These are phyloP conservation scores for Boletus fagicola DNA, from an alignment of 768 basidiomycete genomes.

Conservation along the genomic window DNA sequence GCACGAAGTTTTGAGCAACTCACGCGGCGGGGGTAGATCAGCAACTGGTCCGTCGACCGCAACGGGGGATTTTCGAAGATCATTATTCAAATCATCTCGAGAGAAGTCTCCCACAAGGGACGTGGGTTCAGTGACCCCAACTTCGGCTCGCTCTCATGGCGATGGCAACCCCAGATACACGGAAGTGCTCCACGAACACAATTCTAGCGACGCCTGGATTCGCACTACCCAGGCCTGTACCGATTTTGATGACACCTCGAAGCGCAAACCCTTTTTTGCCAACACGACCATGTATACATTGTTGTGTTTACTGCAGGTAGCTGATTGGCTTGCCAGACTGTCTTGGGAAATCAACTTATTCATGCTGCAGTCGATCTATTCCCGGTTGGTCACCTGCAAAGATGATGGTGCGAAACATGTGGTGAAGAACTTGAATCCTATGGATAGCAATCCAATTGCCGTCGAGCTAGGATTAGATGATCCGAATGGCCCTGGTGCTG, in stretches of 20 bases:
- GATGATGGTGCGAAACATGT: conserved; percentile 72
- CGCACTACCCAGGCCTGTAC: conserved; percentile 33
- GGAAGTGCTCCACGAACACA: neutral
- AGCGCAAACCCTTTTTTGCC: conserved; percentile 71
- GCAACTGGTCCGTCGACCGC: conserved; percentile 48
- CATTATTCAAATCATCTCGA: conserved; percentile 72
- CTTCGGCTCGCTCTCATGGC: conserved; percentile 9
- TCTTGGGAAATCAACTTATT: conserved; percentile 5
- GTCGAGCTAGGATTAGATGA: conserved; percentile 85
- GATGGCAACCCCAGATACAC: neutral
- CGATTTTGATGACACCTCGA: conserved; percentile 31
- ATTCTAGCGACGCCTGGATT: conserved; percentile 57
- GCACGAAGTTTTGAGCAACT: conserved; percentile 23
- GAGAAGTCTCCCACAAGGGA: conserved; percentile 45
- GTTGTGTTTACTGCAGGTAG: conserved; percentile 82
- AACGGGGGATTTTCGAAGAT: conserved; percentile 72
- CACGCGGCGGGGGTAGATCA: conserved; percentile 43
- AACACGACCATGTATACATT: conserved; percentile 94
- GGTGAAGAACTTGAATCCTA: conserved; percentile 58
- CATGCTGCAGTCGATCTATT: conserved; percentile 74
- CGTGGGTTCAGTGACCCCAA: conserved; percentile 30
- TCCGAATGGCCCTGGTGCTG: conserved; percentile 66
- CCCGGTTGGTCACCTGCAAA: conserved; percentile 83
- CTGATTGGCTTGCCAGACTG: conserved; percentile 1
- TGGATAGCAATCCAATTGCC: conserved; percentile 77